Base-by-base conservation (phyloP, 345 rosid genomes). In the Bretschneidera sinensis region DNA sequence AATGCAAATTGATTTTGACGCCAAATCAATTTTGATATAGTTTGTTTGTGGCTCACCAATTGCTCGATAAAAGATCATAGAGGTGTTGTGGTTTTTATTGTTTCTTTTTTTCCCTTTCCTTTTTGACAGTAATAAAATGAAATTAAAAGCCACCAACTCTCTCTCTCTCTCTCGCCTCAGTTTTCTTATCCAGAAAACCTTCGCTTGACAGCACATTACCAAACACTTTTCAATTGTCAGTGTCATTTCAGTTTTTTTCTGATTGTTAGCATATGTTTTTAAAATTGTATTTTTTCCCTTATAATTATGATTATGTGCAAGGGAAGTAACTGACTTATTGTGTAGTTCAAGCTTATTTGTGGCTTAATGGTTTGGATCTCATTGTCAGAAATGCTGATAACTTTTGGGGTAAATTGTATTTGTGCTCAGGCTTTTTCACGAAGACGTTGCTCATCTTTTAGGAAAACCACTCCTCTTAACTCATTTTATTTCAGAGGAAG, bases 351-450 rank as follows among this genome's bases (percentile, higher is more conserved):
- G 53, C 57, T 60, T 51, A 58, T 57, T 50, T 18, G 0, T 55
- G 60, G 51, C 63, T 59, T 45, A 22, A 16, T 20, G 28, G 17
- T 51, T 63, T 52, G 3, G 33, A 3, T 8, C 8, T 2, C 33
- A 28, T 28, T 62, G 24, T 55, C 19, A 20, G 21, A 25, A 50
- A 17, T 45, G 57, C 48, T 45, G 59, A 51, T 47, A 39, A 39
- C 21, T 43, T 65, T 55, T 65, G 61, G 60, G 63, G 55, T 60
- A 43, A 55, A 55, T 22, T 50, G 10, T 63, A 49, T 67, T 53
- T 21, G 17, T 17, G 39, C 50, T 43, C 82, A 89, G 97, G 84
- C 78, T 35, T 64, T 87, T 43, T 77, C 83, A n/a, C 81, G 48
- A 48, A 80, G 78, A 69, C 74, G 61, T 66, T 75, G 73, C 74